These are phyloP conservation scores for Eucalyptus curtisii DNA, from an alignment of 345 rosid genomes.

Conservation along the genomic window DNA sequence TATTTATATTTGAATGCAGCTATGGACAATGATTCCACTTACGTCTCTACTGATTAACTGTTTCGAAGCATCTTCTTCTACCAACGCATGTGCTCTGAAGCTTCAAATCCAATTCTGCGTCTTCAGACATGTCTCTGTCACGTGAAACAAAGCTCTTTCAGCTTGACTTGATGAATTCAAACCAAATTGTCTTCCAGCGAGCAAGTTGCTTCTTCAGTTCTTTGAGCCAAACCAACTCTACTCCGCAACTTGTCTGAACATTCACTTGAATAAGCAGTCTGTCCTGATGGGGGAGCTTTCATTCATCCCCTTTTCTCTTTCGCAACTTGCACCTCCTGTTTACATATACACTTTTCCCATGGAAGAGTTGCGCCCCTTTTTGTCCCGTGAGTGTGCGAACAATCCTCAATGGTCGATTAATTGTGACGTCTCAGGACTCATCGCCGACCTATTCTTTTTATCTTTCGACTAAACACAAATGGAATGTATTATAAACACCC, in stretches of 20 bases:
- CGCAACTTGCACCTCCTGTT: neutral
- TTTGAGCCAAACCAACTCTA: neutral
- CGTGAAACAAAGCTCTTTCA: neutral
- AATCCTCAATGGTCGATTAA: too few species aligned
- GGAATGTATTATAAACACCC: too few species aligned
- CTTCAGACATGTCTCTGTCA: neutral
- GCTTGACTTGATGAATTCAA: neutral
- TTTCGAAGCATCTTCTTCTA: neutral
- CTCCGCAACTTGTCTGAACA: neutral
- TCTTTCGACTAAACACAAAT: too few species aligned
- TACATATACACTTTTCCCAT: neutral
- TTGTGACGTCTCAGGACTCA: too few species aligned
- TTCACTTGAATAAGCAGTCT: neutral
- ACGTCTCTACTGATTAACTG: neutral
- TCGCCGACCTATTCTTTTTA: too few species aligned
- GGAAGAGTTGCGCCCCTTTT: neutral
- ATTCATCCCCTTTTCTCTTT: neutral
- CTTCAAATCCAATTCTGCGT: neutral
- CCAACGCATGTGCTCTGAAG: neutral
- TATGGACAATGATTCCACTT: too few species aligned
- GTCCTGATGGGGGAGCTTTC: neutral
- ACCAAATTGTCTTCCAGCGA: neutral
- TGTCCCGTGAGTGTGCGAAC: too few species aligned
- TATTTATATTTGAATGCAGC: too few species aligned
- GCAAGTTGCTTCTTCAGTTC: neutral